Percentiles rank a stretch among this genome's conserved stretches.
Conservation (phyloP, 768 basidiomycete genomes). For the Agaricus blazei region DNA sequence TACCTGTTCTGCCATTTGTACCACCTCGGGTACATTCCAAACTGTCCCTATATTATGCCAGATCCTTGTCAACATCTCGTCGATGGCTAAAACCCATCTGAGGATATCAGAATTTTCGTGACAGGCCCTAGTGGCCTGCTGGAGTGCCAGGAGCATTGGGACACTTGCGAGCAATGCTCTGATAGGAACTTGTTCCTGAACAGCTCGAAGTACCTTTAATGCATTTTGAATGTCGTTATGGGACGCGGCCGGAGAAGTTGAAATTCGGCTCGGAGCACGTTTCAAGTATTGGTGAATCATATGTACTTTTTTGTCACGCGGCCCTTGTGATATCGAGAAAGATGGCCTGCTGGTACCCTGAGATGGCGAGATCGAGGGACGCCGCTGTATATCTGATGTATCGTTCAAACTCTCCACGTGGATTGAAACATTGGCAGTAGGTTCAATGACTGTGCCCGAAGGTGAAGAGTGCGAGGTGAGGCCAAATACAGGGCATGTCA, state of each 20-base stretch:
- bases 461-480: constrained; percentile 36
- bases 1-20: constrained; percentile 53
- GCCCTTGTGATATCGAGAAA: constrained; percentile 33
- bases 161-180: constrained; percentile 71
- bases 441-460: constrained; percentile 8
- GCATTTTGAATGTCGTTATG: constrained; percentile 64
- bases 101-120: constrained; percentile 31
- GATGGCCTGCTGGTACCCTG: constrained; percentile 28
- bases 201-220: constrained; percentile 56
- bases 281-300: constrained; percentile 39
- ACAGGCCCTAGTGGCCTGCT: constrained; percentile 43
- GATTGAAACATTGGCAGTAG: background rate
- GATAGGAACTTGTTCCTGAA: constrained; percentile 71
- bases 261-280: constrained; percentile 33
- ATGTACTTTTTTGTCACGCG: constrained; percentile 55
- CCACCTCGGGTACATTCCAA: constrained; percentile 61
- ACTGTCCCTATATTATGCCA: constrained; percentile 68
- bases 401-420: constrained; percentile 6
- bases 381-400: background rate
- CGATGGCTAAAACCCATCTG: constrained; percentile 49
- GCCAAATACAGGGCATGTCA: constrained; percentile 64
- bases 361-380: constrained; percentile 6
- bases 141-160: constrained; percentile 83
- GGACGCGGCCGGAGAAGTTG: constrained; percentile 37
- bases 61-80: constrained; percentile 54